Evolutionary conservation across 2,329 filamentous ascomycete species (phyloP).

Genomic region (Alternaria sp.): DNA sequence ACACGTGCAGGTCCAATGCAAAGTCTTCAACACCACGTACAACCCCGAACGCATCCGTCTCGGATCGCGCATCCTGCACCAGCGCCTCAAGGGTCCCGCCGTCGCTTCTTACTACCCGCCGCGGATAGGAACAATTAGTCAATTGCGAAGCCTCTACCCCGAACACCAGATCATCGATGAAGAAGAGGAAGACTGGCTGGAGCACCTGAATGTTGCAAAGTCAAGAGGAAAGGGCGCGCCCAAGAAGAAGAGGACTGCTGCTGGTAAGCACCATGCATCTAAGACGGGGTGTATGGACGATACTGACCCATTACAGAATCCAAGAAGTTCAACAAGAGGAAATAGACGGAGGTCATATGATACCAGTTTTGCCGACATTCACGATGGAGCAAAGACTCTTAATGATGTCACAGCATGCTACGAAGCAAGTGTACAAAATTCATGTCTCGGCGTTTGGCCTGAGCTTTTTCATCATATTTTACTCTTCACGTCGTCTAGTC

Average conservation of each 20-base stretch:
- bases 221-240: slow-evolving; percentile 83
- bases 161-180: slow-evolving; percentile 75
- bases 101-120: slow-evolving; percentile 89
- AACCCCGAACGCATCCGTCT: slow-evolving; percentile 83
- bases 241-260: slow-evolving; percentile 79
- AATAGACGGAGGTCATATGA: slow-evolving; percentile 25
- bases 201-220: slow-evolving; percentile 62
- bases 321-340: slow-evolving; percentile 57
- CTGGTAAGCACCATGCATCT: slow-evolving; percentile 46
- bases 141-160: slow-evolving; percentile 74
- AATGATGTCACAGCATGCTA: not conserved
- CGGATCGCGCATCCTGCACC: slow-evolving; percentile 90
- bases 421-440: slow-evolving; percentile 17
- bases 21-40: slow-evolving; percentile 87
- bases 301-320: slow-evolving; percentile 44
- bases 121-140: slow-evolving; percentile 72
- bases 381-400: not conserved
- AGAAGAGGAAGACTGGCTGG: slow-evolving; percentile 78
- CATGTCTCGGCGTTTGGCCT: not conserved
- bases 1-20: slow-evolving; percentile 76
- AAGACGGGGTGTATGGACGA: not conserved
- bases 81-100: slow-evolving; percentile 83
- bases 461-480: slow-evolving; percentile 21
- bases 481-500: slow-evolving; percentile 16
- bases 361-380: not conserved